Evolutionary conservation across 2,329 filamentous ascomycete genomes (phyloP).

Genomic region (Paecilomyces variotii): DNA sequence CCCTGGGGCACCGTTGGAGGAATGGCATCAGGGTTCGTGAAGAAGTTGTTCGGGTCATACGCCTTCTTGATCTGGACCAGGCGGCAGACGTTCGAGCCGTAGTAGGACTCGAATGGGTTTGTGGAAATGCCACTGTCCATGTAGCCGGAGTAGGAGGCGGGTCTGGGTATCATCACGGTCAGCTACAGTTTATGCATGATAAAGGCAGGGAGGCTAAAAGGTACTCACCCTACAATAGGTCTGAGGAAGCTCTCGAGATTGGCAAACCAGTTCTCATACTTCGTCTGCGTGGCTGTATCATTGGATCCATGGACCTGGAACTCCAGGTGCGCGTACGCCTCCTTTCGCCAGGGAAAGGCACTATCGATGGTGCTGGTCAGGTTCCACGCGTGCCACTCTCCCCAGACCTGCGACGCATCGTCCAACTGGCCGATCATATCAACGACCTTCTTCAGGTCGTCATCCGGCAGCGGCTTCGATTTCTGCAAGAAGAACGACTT

Average conservation of each 20-base stretch:
- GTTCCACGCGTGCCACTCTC: conserved; percentile 10
- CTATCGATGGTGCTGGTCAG: conserved; percentile 2
- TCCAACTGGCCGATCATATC: conserved; percentile 4
- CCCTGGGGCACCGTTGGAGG: not conserved
- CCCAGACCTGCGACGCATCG: conserved; percentile 6
- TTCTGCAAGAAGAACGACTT: conserved; percentile 12
- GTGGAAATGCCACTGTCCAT: conserved; percentile 6
- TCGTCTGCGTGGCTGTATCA: conserved; percentile 3
- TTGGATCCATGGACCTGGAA: conserved; percentile 2
- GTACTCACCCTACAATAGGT: conserved; percentile 7
- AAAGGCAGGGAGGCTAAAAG: not conserved
- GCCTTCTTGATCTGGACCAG: not conserved
- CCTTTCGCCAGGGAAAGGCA: conserved; percentile 9
- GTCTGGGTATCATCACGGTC: not conserved
- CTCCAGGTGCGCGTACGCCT: conserved; percentile 4
- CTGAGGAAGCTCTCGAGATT: conserved; percentile 9
- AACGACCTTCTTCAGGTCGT: conserved; percentile 4
- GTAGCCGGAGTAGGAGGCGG: conserved; percentile 8
- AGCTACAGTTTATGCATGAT: too few relatives aligned
- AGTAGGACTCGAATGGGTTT: conserved; percentile 7
- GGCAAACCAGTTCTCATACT: conserved; percentile 6
- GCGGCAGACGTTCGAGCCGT: conserved; percentile 6
- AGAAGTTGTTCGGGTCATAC: not conserved
- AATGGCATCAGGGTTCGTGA: not conserved
- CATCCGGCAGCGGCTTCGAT: conserved; percentile 3